Evolutionary conservation across 306 rosid species (phyloP).

Genomic region (Cicer judaicum): DNA sequence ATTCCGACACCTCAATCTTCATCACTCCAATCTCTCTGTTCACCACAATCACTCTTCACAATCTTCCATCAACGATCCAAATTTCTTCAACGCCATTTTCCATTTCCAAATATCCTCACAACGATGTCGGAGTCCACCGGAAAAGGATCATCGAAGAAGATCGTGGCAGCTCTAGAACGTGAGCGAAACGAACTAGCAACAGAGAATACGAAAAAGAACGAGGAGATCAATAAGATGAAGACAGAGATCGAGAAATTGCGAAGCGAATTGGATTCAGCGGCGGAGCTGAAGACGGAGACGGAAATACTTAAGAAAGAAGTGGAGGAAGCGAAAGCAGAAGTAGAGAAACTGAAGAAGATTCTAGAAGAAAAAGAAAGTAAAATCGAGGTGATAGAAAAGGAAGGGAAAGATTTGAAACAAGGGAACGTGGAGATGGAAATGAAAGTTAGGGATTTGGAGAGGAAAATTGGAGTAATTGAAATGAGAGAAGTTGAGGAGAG

Average conservation of each 20-base stretch:
- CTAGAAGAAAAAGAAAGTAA: slow-evolving; percentile 54
- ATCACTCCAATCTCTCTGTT: slow-evolving; percentile 10
- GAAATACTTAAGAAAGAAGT: slow-evolving; percentile 56
- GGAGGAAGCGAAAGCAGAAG: slow-evolving; percentile 50
- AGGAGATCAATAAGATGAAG: slow-evolving; percentile 46
- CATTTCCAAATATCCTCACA: not conserved
- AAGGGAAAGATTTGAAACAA: slow-evolving; percentile 53
- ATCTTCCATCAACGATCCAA: not conserved
- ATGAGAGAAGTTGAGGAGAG: slow-evolving; percentile 70
- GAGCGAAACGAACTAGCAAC: slow-evolving; percentile 52
- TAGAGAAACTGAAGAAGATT: slow-evolving; percentile 40
- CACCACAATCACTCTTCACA: not conserved
- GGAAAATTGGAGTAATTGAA: slow-evolving; percentile 58
- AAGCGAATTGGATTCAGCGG: slow-evolving; percentile 48
- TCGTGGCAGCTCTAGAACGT: slow-evolving; percentile 51
- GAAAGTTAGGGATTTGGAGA: slow-evolving; percentile 79
- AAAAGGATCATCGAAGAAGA: not conserved
- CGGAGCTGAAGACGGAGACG: slow-evolving; percentile 61
- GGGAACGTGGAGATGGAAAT: slow-evolving; percentile 56
- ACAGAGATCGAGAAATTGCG: slow-evolving; percentile 51
- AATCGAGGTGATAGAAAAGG: slow-evolving; percentile 57
- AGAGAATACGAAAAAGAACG: slow-evolving; percentile 50
- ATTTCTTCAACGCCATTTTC: not conserved
- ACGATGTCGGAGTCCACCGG: slow-evolving; percentile 54
- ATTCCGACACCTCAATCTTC: not conserved